These are phyloP conservation scores for Carex sylvatica DNA, from an alignment of 202 grass and related monocot species.

Conservation along the genomic window DNA sequence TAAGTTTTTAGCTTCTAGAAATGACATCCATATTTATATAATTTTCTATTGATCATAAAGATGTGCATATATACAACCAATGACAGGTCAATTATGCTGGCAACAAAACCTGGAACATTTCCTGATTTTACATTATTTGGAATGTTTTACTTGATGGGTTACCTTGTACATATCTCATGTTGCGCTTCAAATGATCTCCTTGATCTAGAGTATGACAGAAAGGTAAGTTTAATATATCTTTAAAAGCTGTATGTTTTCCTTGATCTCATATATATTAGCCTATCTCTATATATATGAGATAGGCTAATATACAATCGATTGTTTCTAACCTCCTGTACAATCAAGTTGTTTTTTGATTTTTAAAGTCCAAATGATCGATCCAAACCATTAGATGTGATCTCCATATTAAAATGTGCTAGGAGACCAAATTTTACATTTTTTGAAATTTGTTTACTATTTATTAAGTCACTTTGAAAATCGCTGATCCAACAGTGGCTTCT, in stretches of 20 bases:
- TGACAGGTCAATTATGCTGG: constrained; percentile 6
- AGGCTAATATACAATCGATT: too few relatives aligned
- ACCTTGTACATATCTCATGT: not conserved
- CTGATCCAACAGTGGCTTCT: too few relatives aligned
- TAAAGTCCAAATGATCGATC: too few relatives aligned
- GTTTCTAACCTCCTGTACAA: too few relatives aligned
- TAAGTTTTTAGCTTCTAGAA: not conserved
- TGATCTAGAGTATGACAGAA: not conserved
- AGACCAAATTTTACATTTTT: too few relatives aligned
- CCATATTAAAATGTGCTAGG: too few relatives aligned
- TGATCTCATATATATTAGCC: too few relatives aligned
- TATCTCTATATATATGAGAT: too few relatives aligned
- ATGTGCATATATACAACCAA: not conserved
- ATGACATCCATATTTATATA: not conserved
- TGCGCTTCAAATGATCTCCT: not conserved
- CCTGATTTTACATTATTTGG: not conserved
- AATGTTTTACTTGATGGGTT: not conserved
- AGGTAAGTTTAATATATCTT: not conserved
- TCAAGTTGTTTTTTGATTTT: too few relatives aligned
- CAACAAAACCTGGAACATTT: constrained; percentile 10
- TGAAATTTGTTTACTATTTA: too few relatives aligned
- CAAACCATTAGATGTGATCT: too few relatives aligned
- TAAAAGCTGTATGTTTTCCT: not conserved
- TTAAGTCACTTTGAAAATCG: too few relatives aligned
- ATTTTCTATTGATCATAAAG: not conserved